Evolutionary conservation across 2,329 filamentous ascomycete genomes (phyloP).

Genomic region (Cytospora paraplurivora): DNA sequence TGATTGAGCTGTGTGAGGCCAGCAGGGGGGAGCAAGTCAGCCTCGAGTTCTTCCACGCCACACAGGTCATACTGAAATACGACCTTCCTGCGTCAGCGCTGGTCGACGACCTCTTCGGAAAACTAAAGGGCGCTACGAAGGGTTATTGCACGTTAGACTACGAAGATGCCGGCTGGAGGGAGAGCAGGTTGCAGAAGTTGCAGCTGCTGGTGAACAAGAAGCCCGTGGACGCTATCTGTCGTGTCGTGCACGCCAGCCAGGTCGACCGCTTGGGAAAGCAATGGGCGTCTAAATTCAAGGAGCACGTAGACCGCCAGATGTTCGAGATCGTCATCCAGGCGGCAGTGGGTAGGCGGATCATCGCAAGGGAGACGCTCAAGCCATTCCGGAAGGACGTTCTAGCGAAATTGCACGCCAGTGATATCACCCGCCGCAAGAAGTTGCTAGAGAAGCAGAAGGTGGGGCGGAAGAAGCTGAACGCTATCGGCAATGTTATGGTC

Average conservation of each 20-base stretch:
- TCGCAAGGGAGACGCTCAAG: constrained; percentile 93
- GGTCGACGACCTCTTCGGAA: constrained; percentile 96
- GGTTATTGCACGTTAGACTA: constrained; percentile 97
- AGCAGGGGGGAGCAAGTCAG: constrained; percentile 87
- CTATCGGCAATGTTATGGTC: constrained; percentile 90
- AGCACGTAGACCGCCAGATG: constrained; percentile 95
- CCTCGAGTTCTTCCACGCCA: constrained; percentile 86
- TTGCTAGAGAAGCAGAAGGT: constrained; percentile 96
- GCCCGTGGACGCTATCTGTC: constrained; percentile 91
- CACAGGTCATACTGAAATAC: constrained; percentile 94
- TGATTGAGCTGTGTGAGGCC: constrained; percentile 91
- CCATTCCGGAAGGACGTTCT: constrained; percentile 95
- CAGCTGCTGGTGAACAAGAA: constrained; percentile 92
- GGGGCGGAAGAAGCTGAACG: constrained; percentile 82
- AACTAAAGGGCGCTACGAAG: constrained; percentile 89
- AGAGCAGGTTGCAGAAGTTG: constrained; percentile 80
- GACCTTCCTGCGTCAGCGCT: constrained; percentile 84
- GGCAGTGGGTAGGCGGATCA: constrained; percentile 75
- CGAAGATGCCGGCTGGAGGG: constrained; percentile 87
- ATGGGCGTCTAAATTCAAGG: constrained; percentile 96
- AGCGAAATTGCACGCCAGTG: constrained; percentile 88
- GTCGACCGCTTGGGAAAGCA: constrained; percentile 76
- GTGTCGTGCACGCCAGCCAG: constrained; percentile 83
- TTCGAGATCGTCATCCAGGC: constrained; percentile 96
- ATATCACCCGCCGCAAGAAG: constrained; percentile 80